Base-by-base conservation (phyloP, 139 green algal genomes). In the Micractinium conductrix region DNA sequence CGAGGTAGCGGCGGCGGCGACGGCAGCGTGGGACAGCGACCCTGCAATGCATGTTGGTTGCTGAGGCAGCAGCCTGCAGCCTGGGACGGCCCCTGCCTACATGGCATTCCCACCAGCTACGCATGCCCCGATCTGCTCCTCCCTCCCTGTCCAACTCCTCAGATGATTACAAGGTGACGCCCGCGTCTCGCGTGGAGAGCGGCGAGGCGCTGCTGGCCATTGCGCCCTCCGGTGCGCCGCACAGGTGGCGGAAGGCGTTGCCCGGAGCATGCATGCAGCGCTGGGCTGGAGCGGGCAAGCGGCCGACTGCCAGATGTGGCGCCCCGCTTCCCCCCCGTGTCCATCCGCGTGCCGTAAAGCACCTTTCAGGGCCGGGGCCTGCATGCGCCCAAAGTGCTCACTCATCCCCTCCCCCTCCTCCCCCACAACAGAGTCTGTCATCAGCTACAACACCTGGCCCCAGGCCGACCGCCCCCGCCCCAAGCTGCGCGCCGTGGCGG, bases 401-500 rank as follows among this genome's bases (percentile, higher is more conserved):
- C 28, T 37, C 60, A 38, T 68, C 19, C 60, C 22, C 28, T 2
- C 22, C 60, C 14, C 60, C 33, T 35, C 2, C 60, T 33, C 19
- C 58, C 30, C 19, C 48, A 14, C n/a, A 69, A 26, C 76, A 82
- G 76, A 82, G 76, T 72, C 53, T 10, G 76, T 82, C 26, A 72
- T 82, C 55, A 82, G 76, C 58, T 82, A 82, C 76, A 71, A 82
- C 40, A 82, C 76, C 10, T 82, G 76, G 76, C 76, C 76, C 7
- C 24, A 60, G 58, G 76, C 62, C 10, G 58, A 82, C 58, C 55
- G n/a, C 38, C 40, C 72, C 38, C 76, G 76, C 3, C 76, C 76
- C 37, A 82, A 82, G 38, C 76, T 82, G 24, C 65, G 85, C 48
- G 91, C 93, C 0, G 90, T 96, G 26, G 93, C 91, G 19, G 79